phyloP scores from a whole-genome alignment of 2,329 filamentous ascomycete genomes.

The Epicoccum nigrum region DNA sequence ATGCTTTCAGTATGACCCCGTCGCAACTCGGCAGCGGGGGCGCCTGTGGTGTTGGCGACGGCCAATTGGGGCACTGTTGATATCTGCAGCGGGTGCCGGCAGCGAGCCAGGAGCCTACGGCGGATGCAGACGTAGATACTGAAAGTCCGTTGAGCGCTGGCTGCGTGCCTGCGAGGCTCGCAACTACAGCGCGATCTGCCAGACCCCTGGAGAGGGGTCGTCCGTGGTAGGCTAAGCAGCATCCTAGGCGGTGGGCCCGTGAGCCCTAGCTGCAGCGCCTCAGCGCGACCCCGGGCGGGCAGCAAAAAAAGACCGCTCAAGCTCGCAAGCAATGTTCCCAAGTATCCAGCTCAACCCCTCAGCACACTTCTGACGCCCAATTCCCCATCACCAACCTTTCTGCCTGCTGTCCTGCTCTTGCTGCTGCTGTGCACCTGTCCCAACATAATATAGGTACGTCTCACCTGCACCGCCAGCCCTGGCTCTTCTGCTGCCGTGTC shows the following conservation, averaged over 20 bases:
- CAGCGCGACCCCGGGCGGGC: conserved; percentile 36
- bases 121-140: too few species aligned
- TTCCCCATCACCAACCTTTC: conserved; percentile 14
- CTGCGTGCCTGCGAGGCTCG: neutral
- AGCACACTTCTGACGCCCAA: conserved; percentile 29
- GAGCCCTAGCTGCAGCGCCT: conserved; percentile 27
- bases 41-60: neutral
- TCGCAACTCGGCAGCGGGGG: conserved; percentile 9
- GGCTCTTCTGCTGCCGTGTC: neutral
- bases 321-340: conserved; percentile 26
- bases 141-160: conserved; percentile 4
- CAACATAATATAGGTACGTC: conserved; percentile 46
- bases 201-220: conserved; percentile 9
- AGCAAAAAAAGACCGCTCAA: conserved; percentile 46
- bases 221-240: neutral
- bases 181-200: neutral
- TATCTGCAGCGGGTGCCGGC: conserved; percentile 10
- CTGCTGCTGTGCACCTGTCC: conserved; percentile 17
- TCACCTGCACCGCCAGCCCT: conserved; percentile 16
- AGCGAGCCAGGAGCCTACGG: too few species aligned
- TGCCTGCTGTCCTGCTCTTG: neutral
- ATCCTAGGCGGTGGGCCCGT: conserved; percentile 9
- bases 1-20: conserved; percentile 2
- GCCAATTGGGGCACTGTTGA: conserved; percentile 10
- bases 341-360: conserved; percentile 20